Evolutionary conservation across 148 eudicot genomes (phyloP), one percentile per base, ranked within the genome.

Genomic region (Fagopyrum homotropicum): DNA sequence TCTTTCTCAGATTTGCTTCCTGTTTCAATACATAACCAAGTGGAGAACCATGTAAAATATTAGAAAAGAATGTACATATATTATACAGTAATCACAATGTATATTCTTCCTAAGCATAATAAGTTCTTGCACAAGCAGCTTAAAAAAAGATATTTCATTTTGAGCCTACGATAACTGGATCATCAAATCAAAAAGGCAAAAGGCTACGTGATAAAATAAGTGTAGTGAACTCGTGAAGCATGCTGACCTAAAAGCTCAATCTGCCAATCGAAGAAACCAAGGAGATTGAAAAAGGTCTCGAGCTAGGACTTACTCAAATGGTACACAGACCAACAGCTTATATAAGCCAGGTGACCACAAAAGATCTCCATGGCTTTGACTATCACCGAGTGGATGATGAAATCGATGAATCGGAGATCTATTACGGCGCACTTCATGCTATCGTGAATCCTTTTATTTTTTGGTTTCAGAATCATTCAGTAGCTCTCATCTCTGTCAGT

Each of bases 361-460:
- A 70, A 59, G 29, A 26, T 6, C 72, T 4, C 17, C 50, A 63
- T 46, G 50, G 55, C 29, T 44, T 60, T 60, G 43, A 48, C 16
- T 40, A 68, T 59, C 17, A 76, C 78, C 82, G 69, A 78, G 68
- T 81, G 89, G 78, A 75, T 75, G 52, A 82, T 46, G 11, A 22
- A 75, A 76, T 52, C 82, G 45, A 81, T 73, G 59, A 30, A 78
- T 71, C 71, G 60, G 76, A 80, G 83, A 75, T 83, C 77, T 43
- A 78, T 82, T 84, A 76, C 85, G 85, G 85, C 91, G 91, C 75
- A 91, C 83, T 86, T 82, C 83, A 83, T 83, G 97, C 80, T 76
- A 66, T 69, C 72, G 16, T 11, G 43, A 35, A 4, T 69, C 11
- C 11, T 35, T 10, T 30, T 26, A 9, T 40, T 40, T 40, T 40